Evolutionary conservation across 78 protist species (phyloP), one percentile per base, ranked within the genome.

Genomic region (Creolimax fragrantissima): DNA sequence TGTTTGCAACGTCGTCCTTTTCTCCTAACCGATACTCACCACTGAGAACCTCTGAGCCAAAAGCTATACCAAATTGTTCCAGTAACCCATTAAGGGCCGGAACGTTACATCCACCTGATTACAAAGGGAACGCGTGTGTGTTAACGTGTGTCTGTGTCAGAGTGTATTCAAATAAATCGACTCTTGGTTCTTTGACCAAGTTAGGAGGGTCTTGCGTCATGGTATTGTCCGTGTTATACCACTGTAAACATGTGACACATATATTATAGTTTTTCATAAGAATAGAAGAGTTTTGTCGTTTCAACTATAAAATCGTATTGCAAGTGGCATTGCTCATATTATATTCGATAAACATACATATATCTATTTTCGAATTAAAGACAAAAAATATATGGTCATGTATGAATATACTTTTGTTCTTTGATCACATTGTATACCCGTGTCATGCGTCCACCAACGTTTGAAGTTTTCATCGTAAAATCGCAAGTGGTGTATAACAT

Each of bases 81-180:
- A 97, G 92, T n/a, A 97, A 94, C 4, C 90, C 96, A 93, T 97
- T 98, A 44, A 98, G 88, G 2, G 98, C 97, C 0, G 99, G 99
- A 3, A 97, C 84, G 85, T 98, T 98, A 35, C 96, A 41, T 17
- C 98, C 99, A 17, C 96, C 94, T 45, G 89, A 2, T 39, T n/a
- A n/a, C 1, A 2, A 3, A 45, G 11, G 35, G 17, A 89, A 45
- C 81, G 74, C 11, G 74, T 47, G 74, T 47, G 74, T 47, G 74
- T 47, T 7, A 24, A 32, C 17, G 42, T 2, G 84, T 45, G 81
- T 2, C 66, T 5, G 41, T 45, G 42, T 35, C 84, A 7, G 3
- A 24, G 5, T 3, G 89, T 3, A 3, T 85, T 42, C 42, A 44
- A 37, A 81, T 37, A 3, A 3, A 3, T 3, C 35, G 35, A 4